Percentiles rank a stretch among this genome's conserved stretches.
Conservation (phyloP, 129 eudicot species). For the Escallonia rubra region DNA sequence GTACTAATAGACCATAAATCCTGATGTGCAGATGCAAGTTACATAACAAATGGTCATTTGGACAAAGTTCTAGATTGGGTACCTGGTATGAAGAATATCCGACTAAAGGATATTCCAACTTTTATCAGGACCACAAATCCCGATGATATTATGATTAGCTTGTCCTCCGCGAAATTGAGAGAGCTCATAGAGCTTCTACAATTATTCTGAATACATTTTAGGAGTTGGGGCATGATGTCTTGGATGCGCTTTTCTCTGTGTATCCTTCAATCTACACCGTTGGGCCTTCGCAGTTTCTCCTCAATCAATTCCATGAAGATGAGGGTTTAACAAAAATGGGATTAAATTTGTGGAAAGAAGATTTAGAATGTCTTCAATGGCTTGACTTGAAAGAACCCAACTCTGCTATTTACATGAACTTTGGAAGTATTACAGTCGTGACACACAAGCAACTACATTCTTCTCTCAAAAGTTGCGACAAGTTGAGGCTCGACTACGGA, state of each 20-base stretch:
- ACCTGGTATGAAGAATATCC: conserved; percentile 27
- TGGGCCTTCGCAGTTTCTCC: conserved; percentile 32
- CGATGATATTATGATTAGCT: conserved; percentile 21
- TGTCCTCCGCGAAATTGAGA: neutral
- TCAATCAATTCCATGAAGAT: neutral
- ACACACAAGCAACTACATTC: conserved; percentile 5
- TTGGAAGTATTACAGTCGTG: conserved; percentile 34
- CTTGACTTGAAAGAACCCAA: conserved; percentile 19
- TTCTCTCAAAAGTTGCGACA: too few relatives aligned
- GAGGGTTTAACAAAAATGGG: neutral
- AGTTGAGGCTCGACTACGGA: too few relatives aligned
- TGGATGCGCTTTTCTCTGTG: conserved; percentile 14
- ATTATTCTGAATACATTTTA: conserved; percentile 27
- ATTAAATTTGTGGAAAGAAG: conserved; percentile 35
- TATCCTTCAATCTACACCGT: conserved; percentile 22
- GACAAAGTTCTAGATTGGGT: conserved; percentile 24
- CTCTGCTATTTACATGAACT: conserved; percentile 36
- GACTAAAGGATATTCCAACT: conserved; percentile 29
- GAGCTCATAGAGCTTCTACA: conserved; percentile 13
- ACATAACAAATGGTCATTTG: conserved; percentile 23
- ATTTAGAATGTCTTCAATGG: conserved; percentile 30
- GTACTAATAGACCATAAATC: too few relatives aligned
- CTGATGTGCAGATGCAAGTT: conserved; percentile 18
- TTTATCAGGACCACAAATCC: conserved; percentile 33
- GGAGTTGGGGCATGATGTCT: conserved; percentile 19